These are phyloP conservation scores for Lachnellula hyalina DNA, from an alignment of 2,329 filamentous ascomycete species.

Conservation along the genomic window DNA sequence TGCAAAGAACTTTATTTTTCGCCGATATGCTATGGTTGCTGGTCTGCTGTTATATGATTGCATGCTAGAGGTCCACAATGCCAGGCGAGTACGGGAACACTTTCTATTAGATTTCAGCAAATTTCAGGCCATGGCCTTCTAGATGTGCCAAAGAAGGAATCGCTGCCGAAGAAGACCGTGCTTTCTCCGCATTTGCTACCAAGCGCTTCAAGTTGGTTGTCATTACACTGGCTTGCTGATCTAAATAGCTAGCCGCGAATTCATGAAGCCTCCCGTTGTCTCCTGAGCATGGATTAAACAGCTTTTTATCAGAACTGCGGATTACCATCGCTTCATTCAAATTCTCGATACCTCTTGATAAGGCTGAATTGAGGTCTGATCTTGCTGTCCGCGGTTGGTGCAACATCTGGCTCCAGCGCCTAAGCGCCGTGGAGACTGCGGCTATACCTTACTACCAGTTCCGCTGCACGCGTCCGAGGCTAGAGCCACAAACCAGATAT, in stretches of 20 bases:
- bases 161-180: slow-evolving; percentile 9
- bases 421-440: slow-evolving; percentile 6
- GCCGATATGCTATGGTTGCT: not conserved
- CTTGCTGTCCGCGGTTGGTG: slow-evolving; percentile 5
- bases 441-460: slow-evolving; percentile 8
- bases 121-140: slow-evolving; percentile 8
- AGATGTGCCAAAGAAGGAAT: slow-evolving; percentile 22
- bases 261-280: slow-evolving; percentile 13
- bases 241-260: slow-evolving; percentile 2
- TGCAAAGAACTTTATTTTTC: not conserved
- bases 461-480: slow-evolving; percentile 18
- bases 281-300: slow-evolving; percentile 4
- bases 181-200: slow-evolving; percentile 16
- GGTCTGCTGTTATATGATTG: slow-evolving; percentile 3
- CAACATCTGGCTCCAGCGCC: slow-evolving; percentile 3
- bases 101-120: not conserved
- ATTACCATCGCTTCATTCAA: not conserved
- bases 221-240: slow-evolving; percentile 8
- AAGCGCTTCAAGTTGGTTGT: slow-evolving; percentile 15
- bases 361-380: slow-evolving; percentile 1
- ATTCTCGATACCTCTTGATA: not conserved
- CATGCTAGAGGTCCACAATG: not conserved
- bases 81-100: slow-evolving; percentile 5
- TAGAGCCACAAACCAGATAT: slow-evolving; percentile 5
- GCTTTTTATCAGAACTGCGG: not conserved